Percentiles rank a stretch among this genome's conserved stretches.
Conservation (phyloP, 2,329 filamentous ascomycete species). For the Penicillium psychrosexuale region DNA sequence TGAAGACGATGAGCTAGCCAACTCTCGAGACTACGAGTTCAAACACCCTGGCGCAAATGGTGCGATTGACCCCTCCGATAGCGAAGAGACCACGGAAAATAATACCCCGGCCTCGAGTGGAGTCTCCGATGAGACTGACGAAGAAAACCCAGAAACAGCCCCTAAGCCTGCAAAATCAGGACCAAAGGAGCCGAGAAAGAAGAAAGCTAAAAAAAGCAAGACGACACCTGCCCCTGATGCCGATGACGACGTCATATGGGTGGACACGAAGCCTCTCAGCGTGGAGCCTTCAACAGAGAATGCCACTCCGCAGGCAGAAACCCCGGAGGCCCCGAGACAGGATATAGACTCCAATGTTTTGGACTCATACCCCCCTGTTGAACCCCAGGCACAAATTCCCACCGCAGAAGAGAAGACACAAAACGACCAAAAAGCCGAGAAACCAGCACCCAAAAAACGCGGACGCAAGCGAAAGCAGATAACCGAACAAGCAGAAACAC, state of each 20-base stretch:
- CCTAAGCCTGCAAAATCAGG: conserved; percentile 3
- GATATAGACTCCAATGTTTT: not conserved
- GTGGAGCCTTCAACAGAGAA: not conserved
- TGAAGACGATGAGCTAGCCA: conserved; percentile 30
- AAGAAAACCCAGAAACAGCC: conserved; percentile 2
- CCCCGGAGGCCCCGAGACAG: not conserved
- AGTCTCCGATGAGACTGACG: conserved; percentile 3
- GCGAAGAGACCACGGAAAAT: conserved; percentile 22
- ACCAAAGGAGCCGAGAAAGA: conserved; percentile 39
- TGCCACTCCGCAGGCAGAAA: conserved; percentile 7
- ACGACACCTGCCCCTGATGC: conserved; percentile 36
- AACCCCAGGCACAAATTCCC: not conserved
- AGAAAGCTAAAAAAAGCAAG: conserved; percentile 46
- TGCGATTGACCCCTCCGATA: conserved; percentile 10
- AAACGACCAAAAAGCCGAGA: not conserved
- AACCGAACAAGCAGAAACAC: conserved; percentile 18
- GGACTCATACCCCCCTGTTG: not conserved
- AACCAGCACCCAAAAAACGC: conserved; percentile 40
- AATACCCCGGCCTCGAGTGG: conserved; percentile 8
- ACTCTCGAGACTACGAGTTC: conserved; percentile 4
- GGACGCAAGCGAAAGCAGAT: conserved; percentile 43
- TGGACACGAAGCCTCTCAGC: conserved; percentile 31
- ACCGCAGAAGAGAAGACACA: not conserved
- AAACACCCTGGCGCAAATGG: conserved; percentile 1
- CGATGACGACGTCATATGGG: conserved; percentile 45